phyloP scores from a whole-genome alignment of 2,329 filamentous ascomycete species.

The Epichloe aotearoae region DNA sequence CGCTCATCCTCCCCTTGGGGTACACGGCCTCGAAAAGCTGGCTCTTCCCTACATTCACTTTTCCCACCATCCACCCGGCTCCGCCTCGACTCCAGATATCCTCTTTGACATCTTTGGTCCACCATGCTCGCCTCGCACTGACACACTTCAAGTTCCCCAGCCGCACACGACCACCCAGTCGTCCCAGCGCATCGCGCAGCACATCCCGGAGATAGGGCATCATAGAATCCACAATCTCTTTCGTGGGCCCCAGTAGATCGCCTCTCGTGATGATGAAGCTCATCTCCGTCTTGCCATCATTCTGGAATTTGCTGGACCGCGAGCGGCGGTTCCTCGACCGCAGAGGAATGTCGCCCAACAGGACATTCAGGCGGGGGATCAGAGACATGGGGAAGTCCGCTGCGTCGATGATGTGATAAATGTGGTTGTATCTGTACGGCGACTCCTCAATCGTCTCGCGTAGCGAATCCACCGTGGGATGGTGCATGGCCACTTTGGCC shows the following conservation, averaged over 20 bases:
- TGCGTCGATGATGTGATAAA: constrained; percentile 91
- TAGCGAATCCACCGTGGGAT: constrained; percentile 71
- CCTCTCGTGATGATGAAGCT: constrained; percentile 86
- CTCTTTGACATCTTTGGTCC: constrained; percentile 76
- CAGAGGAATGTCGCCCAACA: constrained; percentile 59
- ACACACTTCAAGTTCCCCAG: constrained; percentile 80
- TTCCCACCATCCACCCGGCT: constrained; percentile 93
- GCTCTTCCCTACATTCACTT: constrained; percentile 95
- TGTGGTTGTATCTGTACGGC: constrained; percentile 79
- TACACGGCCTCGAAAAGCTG: constrained; percentile 79
- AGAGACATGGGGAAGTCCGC: constrained; percentile 95
- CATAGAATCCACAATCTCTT: constrained; percentile 69
- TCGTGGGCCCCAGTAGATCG: constrained; percentile 72
- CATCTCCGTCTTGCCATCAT: constrained; percentile 59
- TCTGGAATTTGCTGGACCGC: constrained; percentile 48
- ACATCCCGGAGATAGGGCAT: constrained; percentile 76
- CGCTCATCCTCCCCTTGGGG: constrained; percentile 54
- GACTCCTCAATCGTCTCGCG: constrained; percentile 78
- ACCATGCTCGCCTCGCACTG: constrained; percentile 78
- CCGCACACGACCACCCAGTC: constrained; percentile 54
- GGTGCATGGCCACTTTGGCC: constrained; percentile 48
- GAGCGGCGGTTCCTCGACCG: constrained; percentile 72
- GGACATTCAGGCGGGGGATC: constrained; percentile 58
- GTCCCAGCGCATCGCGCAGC: constrained; percentile 62
- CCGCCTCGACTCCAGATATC: constrained; percentile 75